Conservation (phyloP, 2,329 filamentous ascomycete genomes). For the Magnaporthales sp. region DNA sequence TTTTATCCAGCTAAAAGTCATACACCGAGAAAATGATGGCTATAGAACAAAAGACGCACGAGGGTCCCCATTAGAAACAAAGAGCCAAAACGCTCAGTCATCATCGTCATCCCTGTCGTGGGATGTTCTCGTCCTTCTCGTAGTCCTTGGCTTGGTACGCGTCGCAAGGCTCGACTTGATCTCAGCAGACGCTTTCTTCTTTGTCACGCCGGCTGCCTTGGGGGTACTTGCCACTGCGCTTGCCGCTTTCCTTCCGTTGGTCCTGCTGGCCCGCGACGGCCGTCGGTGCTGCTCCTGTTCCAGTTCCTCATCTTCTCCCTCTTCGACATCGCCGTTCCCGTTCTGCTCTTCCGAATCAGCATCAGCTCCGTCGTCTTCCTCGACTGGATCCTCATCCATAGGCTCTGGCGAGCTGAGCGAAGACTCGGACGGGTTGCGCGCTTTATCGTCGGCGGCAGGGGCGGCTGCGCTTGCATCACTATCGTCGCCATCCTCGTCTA, state of each 20-base stretch:
- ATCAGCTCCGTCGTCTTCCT: not conserved
- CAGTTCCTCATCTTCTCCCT: not conserved
- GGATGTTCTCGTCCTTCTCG: not conserved
- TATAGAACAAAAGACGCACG: not conserved
- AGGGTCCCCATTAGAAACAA: not conserved
- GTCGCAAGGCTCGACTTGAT: conserved; percentile 4
- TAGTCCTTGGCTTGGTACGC: conserved; percentile 3
- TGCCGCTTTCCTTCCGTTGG: conserved; percentile 2
- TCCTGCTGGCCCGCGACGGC: not conserved
- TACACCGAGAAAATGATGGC: not conserved
- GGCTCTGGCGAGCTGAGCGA: conserved; percentile 5
- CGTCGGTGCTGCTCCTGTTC: conserved; percentile 1
- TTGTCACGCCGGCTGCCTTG: not conserved
- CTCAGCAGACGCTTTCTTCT: not conserved
- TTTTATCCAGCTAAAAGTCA: not conserved
- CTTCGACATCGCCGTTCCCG: not conserved
- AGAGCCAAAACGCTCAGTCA: not conserved
- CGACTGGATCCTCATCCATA: conserved; percentile 7
- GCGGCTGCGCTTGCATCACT: not conserved
- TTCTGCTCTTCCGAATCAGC: not conserved
- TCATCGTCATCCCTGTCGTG: conserved; percentile 4
- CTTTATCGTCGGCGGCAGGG: not conserved
- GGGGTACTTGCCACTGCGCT: not conserved
- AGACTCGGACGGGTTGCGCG: not conserved
- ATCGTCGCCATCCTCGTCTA: conserved; percentile 6